phyloP scores from a whole-genome alignment of 2,329 filamentous ascomycete species.

The Talaromyces rugulosus region DNA sequence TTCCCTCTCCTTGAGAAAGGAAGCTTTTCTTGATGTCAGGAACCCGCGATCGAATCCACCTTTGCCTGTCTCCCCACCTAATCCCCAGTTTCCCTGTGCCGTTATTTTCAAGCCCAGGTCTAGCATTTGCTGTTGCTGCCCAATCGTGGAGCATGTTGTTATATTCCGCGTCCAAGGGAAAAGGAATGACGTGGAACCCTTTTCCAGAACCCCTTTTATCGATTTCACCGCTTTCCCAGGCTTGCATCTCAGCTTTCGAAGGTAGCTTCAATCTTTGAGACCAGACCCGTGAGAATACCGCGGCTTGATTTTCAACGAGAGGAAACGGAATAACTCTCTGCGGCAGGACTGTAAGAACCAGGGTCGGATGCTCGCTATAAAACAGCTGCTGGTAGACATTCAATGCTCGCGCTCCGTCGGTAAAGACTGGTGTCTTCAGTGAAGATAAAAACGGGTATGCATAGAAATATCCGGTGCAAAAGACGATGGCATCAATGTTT shows the following conservation, averaged over 20 bases:
- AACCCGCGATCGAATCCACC: slow-evolving; percentile 68
- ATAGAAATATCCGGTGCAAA: slow-evolving; percentile 87
- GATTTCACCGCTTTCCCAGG: slow-evolving; percentile 56
- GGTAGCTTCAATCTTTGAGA: slow-evolving; percentile 67
- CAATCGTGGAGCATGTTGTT: slow-evolving; percentile 42
- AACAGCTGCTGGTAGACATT: slow-evolving; percentile 78
- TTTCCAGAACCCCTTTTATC: slow-evolving; percentile 44
- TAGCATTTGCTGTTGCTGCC: slow-evolving; percentile 29
- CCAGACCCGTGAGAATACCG: slow-evolving; percentile 72
- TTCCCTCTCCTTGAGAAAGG: slow-evolving; percentile 57
- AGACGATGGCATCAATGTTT: slow-evolving; percentile 71
- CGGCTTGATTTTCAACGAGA: slow-evolving; percentile 71
- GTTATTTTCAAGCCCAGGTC: slow-evolving; percentile 37
- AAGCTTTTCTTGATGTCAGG: slow-evolving; percentile 69
- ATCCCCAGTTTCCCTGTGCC: slow-evolving; percentile 63
- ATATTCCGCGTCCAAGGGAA: slow-evolving; percentile 44
- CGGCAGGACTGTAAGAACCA: slow-evolving; percentile 71
- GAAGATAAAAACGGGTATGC: slow-evolving; percentile 67
- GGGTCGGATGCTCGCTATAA: slow-evolving; percentile 67
- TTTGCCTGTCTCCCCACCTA: slow-evolving; percentile 65
- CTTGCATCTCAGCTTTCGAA: slow-evolving; percentile 57
- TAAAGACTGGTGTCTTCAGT: slow-evolving; percentile 55
- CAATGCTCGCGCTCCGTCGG: slow-evolving; percentile 64
- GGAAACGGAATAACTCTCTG: slow-evolving; percentile 85
- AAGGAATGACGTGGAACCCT: slow-evolving; percentile 53